Percentiles rank a stretch among this genome's conserved stretches.
Evolutionary conservation across 192 early-diverging fungal species (phyloP).

Genomic region (Rhizoclosmatium sp.): DNA sequence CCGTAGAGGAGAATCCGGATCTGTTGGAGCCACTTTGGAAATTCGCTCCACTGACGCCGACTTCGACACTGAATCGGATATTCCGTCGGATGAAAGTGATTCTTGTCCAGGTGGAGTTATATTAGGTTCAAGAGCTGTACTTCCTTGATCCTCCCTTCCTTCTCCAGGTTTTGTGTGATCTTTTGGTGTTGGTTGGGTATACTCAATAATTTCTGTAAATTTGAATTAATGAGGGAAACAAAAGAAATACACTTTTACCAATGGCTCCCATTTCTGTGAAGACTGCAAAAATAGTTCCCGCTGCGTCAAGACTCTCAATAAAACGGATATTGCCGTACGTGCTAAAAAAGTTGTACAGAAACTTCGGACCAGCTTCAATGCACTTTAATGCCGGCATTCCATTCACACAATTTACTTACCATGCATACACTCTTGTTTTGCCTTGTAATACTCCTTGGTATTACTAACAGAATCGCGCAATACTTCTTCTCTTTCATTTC

Average conservation of each 20-base stretch:
- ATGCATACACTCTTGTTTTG: constrained; percentile 28
- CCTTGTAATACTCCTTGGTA: constrained; percentile 11
- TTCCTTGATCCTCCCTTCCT: too few species aligned
- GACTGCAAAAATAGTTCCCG: constrained; percentile 6
- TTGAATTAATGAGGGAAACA: neutral
- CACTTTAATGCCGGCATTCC: neutral
- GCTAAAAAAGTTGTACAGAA: constrained; percentile 27
- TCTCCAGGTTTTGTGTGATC: too few species aligned
- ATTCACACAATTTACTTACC: neutral
- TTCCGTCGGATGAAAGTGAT: neutral
- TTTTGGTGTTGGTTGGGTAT: neutral
- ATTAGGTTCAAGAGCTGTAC: too few species aligned
- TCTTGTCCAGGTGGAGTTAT: neutral
- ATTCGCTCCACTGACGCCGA: neutral
- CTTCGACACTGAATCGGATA: too few species aligned
- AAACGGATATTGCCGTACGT: constrained; percentile 3
- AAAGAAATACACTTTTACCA: constrained; percentile 1
- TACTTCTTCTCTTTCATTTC: neutral
- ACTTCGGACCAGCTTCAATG: constrained; percentile 23
- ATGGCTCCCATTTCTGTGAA: constrained; percentile 24
- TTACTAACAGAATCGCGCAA: constrained; percentile 8
- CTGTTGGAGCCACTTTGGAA: neutral
- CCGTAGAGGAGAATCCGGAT: too few species aligned
- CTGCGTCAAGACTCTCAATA: constrained; percentile 11
- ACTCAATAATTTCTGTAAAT: constrained; percentile 2